These are phyloP conservation scores for Haberlea rhodopensis DNA, from an alignment of 257 asterid species.

Conservation along the genomic window DNA sequence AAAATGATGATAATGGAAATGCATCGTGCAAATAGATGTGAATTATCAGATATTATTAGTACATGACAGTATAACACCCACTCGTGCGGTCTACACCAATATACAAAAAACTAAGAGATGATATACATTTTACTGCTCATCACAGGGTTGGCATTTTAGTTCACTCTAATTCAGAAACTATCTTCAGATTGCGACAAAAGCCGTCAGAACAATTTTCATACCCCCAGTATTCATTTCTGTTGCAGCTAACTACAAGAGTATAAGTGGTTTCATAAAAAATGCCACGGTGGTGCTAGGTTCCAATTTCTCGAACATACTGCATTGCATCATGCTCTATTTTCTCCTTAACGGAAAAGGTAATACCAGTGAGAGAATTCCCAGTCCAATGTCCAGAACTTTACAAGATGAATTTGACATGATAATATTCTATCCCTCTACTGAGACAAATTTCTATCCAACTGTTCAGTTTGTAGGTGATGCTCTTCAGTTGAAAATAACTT, in stretches of 20 bases:
- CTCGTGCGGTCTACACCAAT: neutral
- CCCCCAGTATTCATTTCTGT: no score
- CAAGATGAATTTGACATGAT: neutral
- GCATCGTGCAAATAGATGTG: neutral
- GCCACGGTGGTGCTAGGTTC: neutral
- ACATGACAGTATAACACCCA: conserved; percentile 18
- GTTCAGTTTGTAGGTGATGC: neutral
- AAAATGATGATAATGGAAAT: conserved; percentile 8
- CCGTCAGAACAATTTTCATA: neutral
- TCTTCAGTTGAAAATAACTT: neutral
- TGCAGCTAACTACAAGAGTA: neutral
- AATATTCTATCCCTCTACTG: neutral
- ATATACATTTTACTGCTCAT: conserved; percentile 8
- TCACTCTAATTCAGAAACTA: neutral
- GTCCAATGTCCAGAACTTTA: neutral
- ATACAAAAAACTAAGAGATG: neutral
- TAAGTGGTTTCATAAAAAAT: neutral
- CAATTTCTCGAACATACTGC: neutral
- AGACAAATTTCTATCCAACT: neutral
- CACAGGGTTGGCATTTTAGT: neutral
- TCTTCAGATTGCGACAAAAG: neutral
- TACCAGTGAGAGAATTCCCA: neutral
- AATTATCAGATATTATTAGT: conserved; percentile 20
- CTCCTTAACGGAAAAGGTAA: neutral
- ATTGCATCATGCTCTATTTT: neutral